Evolutionary conservation across 352 stramenopile genomes (phyloP).

Genomic region (Paralagenidium karlingii): DNA sequence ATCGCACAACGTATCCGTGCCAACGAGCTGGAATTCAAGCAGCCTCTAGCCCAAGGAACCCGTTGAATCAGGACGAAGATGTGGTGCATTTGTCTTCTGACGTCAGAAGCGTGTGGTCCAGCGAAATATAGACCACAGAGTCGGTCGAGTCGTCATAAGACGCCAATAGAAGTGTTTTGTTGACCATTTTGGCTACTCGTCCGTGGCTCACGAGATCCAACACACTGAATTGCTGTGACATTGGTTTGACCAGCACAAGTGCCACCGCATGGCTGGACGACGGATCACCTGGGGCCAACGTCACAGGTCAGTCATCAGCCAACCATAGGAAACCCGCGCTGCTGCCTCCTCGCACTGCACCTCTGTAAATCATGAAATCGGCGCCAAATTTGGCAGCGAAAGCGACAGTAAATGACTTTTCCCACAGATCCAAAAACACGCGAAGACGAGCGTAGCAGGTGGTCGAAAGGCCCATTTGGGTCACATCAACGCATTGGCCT

Average conservation of each 20-base stretch:
- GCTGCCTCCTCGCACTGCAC: no score
- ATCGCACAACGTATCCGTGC: constrained; percentile 60
- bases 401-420: constrained; percentile 44
- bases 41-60: neutral
- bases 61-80: constrained; percentile 2
- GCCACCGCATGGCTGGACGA: constrained; percentile 27
- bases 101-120: no score
- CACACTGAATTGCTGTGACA: constrained; percentile 21
- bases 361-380: constrained; percentile 68
- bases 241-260: constrained; percentile 33
- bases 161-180: constrained; percentile 44
- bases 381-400: constrained; percentile 75
- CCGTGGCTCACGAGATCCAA: constrained; percentile 50
- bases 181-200: constrained; percentile 63
- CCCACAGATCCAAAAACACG: constrained; percentile 61
- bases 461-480: no score
- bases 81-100: no score
- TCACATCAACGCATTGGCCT: no score
- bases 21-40: constrained; percentile 57
- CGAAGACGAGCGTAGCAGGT: constrained; percentile 10
- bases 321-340: no score
- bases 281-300: constrained; percentile 17
- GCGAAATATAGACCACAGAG: constrained; percentile 33
- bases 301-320: neutral
- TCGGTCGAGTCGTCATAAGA: constrained; percentile 5